A percentile compares a stretch with the other conserved stretches of the same genome.
These are phyloP conservation scores for Stylonectria norvegica DNA, from an alignment of 2,329 filamentous ascomycete species.

Conservation along the genomic window DNA sequence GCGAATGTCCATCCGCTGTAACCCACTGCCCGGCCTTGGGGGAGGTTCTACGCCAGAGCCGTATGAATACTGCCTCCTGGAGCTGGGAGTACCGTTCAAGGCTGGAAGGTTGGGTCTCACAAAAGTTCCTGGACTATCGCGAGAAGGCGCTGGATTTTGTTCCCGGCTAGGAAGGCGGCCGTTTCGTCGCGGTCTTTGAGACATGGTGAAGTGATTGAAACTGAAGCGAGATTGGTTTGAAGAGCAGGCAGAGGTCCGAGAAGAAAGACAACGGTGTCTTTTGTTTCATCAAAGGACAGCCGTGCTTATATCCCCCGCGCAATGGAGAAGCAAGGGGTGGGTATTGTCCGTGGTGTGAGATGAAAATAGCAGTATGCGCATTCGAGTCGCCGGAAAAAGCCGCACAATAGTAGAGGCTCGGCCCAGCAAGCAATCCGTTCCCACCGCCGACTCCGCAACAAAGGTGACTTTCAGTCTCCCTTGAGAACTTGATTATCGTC, in stretches of 20 bases:
- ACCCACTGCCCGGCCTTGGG: slow-evolving; percentile 21
- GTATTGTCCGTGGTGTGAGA: slow-evolving; percentile 5
- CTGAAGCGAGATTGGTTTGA: neutral
- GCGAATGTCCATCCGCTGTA: slow-evolving; percentile 25
- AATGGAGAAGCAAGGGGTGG: slow-evolving; percentile 2
- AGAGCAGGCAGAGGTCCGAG: neutral
- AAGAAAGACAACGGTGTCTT: slow-evolving; percentile 10
- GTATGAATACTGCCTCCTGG: slow-evolving; percentile 38
- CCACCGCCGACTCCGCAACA: slow-evolving; percentile 8
- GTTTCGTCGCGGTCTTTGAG: slow-evolving; percentile 21
- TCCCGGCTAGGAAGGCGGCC: slow-evolving; percentile 18
- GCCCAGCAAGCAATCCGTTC: slow-evolving; percentile 7
- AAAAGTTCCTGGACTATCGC: slow-evolving; percentile 9
- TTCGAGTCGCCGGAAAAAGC: slow-evolving; percentile 6
- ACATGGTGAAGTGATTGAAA: slow-evolving; percentile 16
- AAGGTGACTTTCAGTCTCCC: slow-evolving; percentile 11
- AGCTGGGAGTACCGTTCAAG: slow-evolving; percentile 33
- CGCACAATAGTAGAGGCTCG: slow-evolving; percentile 5
- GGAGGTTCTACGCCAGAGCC: slow-evolving; percentile 36
- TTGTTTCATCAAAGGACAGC: slow-evolving; percentile 19
- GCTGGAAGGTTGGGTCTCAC: slow-evolving; percentile 20
- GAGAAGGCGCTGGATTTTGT: slow-evolving; percentile 12
- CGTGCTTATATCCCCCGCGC: slow-evolving; percentile 5
- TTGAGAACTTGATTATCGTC: slow-evolving; percentile 19
- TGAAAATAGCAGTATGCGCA: slow-evolving; percentile 19